Base-by-base conservation (phyloP, 2,329 filamentous ascomycete genomes). In the Pseudofabraea citricarpa region DNA sequence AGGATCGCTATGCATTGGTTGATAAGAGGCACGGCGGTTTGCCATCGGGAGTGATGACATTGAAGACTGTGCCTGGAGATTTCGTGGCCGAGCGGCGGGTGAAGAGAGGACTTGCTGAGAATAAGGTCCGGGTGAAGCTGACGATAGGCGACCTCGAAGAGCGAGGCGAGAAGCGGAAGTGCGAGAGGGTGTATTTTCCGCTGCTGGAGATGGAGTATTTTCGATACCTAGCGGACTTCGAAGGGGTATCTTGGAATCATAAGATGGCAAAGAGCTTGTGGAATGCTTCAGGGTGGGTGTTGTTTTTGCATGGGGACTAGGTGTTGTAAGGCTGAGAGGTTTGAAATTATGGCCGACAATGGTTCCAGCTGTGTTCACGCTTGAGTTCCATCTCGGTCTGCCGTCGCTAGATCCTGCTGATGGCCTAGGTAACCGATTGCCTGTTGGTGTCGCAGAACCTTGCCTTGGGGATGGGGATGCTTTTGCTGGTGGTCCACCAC, bases 301-400 rank as follows among this genome's bases (percentile, higher is more conserved):
- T 5, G 43, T 53, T 6, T 50, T 49, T 33, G 54, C 49, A 43
- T 61, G 53, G 26, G 58, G 57, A 45, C 55, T 60, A 38, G 59
- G 57, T 6, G 56, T 61, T 18, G 77, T 81, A 35, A 79, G 64
- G 26, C 65, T 77, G 9, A 83, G 64, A 9, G 83, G 77, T 54
- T 79, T 83, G 65, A 81, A 85, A 59, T 79, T 79, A 61, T 85
- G 81, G 20, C 82, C 81, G n/a, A 78, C 75, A 23, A 83, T 74
- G n/a, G 81, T 68, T 48, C 81, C 75, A 6, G 67, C 67, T 4
- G 77, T 75, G 55, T 84, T 88, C 5, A 81, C 78, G 22, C 81
- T 85, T 9, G 57, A 59, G 57, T 83, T 91, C 87, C 87, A 93
- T 45, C 81, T 75, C 3, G 87, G 87, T 40, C 84, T 79, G 44